Evolutionary conservation across 2,329 filamentous ascomycete genomes (phyloP).

Genomic region (Grosmannia clavigera): DNA sequence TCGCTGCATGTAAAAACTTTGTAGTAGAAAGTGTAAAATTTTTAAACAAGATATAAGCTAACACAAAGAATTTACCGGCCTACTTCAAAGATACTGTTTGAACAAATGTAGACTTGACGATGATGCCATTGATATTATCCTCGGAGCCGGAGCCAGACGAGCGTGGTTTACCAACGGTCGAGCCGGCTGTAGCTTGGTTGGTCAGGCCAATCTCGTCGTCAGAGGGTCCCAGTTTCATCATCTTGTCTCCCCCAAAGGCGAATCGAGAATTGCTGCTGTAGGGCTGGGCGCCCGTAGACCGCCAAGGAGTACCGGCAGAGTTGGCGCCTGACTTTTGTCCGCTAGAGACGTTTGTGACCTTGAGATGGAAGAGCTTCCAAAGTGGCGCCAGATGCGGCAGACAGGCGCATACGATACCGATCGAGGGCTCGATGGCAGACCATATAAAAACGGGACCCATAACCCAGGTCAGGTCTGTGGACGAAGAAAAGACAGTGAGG

Average conservation of each 20-base stretch:
- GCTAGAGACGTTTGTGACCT: background rate
- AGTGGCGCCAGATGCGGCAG: slow-evolving; percentile 28
- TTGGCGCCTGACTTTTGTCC: background rate
- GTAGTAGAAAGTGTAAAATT: too few species aligned
- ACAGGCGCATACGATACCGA: slow-evolving; percentile 30
- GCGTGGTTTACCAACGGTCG: background rate
- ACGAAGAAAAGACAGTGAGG: slow-evolving; percentile 8
- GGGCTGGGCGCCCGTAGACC: background rate
- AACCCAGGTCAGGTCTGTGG: slow-evolving; percentile 8
- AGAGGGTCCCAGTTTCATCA: background rate
- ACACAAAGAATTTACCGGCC: too few species aligned
- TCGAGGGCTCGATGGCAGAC: slow-evolving; percentile 19
- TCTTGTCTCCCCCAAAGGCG: background rate
- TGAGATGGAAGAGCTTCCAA: background rate
- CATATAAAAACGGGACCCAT: slow-evolving; percentile 20
- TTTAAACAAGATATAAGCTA: too few species aligned
- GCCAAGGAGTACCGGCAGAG: background rate
- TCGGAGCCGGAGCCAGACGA: background rate
- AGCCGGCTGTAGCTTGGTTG: background rate
- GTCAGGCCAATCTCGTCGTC: slow-evolving; percentile 2
- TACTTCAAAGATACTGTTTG: background rate
- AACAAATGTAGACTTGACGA: background rate
- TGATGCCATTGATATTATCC: background rate
- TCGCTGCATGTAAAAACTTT: too few species aligned
- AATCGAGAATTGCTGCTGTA: background rate